phyloP scores from a whole-genome alignment of 805 yeast genomes.

The Candida ficus region DNA sequence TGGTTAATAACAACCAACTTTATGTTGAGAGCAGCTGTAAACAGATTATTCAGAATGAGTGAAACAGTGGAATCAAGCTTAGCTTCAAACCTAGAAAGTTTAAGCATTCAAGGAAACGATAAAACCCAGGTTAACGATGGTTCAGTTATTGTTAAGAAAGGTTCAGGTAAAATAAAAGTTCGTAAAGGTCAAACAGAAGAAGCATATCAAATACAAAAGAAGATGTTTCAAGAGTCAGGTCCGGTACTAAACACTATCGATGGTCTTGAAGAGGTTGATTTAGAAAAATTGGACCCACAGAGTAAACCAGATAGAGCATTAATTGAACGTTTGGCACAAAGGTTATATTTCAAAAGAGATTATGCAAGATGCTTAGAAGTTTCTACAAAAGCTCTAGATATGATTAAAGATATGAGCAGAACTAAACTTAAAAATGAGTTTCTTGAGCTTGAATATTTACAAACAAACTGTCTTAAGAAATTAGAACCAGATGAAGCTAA shows the following conservation, averaged over 20 bases:
- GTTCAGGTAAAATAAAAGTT: conserved; percentile 41
- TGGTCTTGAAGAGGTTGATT: conserved; percentile 36
- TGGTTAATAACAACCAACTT: background rate
- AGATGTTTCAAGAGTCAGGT: conserved; percentile 47
- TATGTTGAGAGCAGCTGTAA: background rate
- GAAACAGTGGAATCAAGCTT: background rate
- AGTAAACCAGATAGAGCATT: conserved; percentile 52
- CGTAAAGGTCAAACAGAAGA: conserved; percentile 73
- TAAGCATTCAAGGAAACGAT: conserved; percentile 11
- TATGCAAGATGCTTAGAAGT: conserved; percentile 47
- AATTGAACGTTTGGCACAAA: conserved; percentile 56
- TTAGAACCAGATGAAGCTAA: conserved; percentile 9
- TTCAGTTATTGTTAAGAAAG: conserved; percentile 38
- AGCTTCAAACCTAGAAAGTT: background rate
- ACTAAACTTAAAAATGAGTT: conserved; percentile 45
- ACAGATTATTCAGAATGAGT: background rate
- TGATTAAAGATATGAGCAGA: conserved; percentile 31
- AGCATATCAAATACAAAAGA: conserved; percentile 48
- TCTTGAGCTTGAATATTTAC: conserved; percentile 44
- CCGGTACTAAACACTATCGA: conserved; percentile 47
- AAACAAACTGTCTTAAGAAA: conserved; percentile 33
- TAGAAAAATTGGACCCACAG: conserved; percentile 25
- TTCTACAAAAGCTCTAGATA: conserved; percentile 32
- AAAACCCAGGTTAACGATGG: conserved; percentile 25
- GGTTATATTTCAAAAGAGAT: conserved; percentile 51